Base-by-base conservation (phyloP, 768 basidiomycete species). In the Tubosaeta sp. region DNA sequence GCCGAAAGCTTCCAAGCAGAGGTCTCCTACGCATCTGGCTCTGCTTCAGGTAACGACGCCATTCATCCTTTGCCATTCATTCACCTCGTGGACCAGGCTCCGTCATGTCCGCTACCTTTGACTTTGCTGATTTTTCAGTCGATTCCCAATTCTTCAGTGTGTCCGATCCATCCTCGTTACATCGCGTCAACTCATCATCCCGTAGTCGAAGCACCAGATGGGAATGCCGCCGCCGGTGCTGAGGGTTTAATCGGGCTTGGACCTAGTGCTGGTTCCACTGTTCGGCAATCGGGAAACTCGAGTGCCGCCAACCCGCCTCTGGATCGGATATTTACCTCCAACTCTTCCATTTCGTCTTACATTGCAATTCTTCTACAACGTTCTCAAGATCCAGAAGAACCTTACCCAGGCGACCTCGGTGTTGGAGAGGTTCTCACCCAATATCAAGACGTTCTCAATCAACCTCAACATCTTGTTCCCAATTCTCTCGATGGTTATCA, bases 321-420 rank as follows among this genome's bases (percentile, higher is more conserved):
- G 9, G 82, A 86, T 67, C 75, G 81, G 39, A 81, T 87, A 53
- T 89, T 90, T 63, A 62, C 67, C 7, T 77, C 82, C 56, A 75
- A 87, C 59, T 66, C 69, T 9, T 70, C 78, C n/a, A 69, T 79
- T 2, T 76, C 82, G 0, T 84, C 86, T 61, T 79, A 69, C 54
- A 72, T 90, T 48, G 78, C 84, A 0, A 70, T 90, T 52, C 75
- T 84, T 29, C 76, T 90, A 25, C 79, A 81, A 25, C 80, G 88
- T 21, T 70, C 75, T 11, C 67, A 77, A 52, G 84, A 82, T 59
- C 77, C 79, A 11, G 66, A 68, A 1, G 72, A 79, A 35, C 69
- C 63, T 10, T 79, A 76, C 43, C 77, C 76, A 1, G 87, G 88
- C 4, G 76, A 81, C 48, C 69, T 90, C 43, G 80, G 85, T 3